A percentile compares a stretch with the other conserved stretches of the same genome.
Conservation (phyloP, 2,329 filamentous ascomycete species). For the Botrytis byssoidea region DNA sequence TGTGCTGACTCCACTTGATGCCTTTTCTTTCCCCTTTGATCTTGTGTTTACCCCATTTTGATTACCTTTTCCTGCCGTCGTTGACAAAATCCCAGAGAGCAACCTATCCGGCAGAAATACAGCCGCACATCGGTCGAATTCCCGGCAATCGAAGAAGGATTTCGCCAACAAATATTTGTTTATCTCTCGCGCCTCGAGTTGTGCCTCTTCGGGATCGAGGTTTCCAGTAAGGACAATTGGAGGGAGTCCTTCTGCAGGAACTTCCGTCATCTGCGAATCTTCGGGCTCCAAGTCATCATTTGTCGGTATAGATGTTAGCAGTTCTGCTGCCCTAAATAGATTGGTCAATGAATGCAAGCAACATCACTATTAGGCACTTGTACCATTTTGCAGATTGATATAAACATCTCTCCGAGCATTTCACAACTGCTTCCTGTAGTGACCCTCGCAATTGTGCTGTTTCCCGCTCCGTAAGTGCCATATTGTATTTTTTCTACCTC, state of each 20-base stretch:
- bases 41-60: constrained; percentile 47
- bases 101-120: constrained; percentile 83
- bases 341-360: constrained; percentile 23
- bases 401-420: constrained; percentile 90
- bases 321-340: constrained; percentile 77
- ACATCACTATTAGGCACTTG: constrained; percentile 1
- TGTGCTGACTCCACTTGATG: constrained; percentile 23
- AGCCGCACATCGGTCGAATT: constrained; percentile 89
- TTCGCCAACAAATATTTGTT: constrained; percentile 88
- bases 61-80: constrained; percentile 39
- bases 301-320: constrained; percentile 75
- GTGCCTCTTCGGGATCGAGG: constrained; percentile 68
- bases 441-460: constrained; percentile 56
- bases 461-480: constrained; percentile 52
- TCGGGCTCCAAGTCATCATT: constrained; percentile 53
- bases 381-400: constrained; percentile 98
- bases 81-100: constrained; percentile 62
- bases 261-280: constrained; percentile 58
- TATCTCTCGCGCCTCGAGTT: constrained; percentile 74
- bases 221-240: constrained; percentile 55
- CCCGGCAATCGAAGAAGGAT: constrained; percentile 90
- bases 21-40: constrained; percentile 61
- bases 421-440: constrained; percentile 80
- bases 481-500: constrained; percentile 14
- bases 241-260: constrained; percentile 48